Evolutionary conservation across 768 basidiomycete genomes (phyloP), one percentile per base, ranked within the genome.

Genomic region (Cyclocybe aegerita): DNA sequence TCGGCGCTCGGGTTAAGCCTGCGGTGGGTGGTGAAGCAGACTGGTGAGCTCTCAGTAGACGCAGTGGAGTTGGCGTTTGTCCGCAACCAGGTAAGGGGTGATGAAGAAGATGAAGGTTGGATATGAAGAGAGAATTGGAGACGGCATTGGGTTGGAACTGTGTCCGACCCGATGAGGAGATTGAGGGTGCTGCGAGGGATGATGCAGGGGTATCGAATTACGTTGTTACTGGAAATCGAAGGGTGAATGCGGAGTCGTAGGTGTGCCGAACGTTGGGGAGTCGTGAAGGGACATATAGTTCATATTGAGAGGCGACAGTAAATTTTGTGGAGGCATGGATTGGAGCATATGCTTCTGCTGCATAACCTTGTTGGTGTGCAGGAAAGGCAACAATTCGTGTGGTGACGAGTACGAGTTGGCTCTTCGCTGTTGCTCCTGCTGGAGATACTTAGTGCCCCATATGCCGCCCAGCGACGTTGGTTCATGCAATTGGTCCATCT

Each of bases 371-470:
- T 62, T 65, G 38, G 43, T 48, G 37, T 55, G 60, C 33, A 62
- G 55, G 46, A 61, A 64, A 5, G 60, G 64, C 46, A 69, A 65
- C 10, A 58, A 38, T 16, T 68, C 62, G 40, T 51, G 53, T 15
- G 50, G 36, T 32, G 53, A 37, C 14, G 57, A 53, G 48, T 54
- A 47, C 34, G 55, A 42, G 47, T 48, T 46, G 43, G 50, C 9
- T 58, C 48, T 30, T 29, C 58, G 57, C n/a, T 56, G 59, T 37
- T 53, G 61, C 32, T 59, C 60, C 38, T 52, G 50, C 17, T 56
- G 58, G 40, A 58, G 60, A 29, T 61, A 60, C 30, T 51, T 52
- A 49, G 23, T 53, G 54, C 16, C n/a, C 9, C 29, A 39, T 33
- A 37, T 57, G 50, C 2, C 32, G 49, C 14, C 45, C 60, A 57